A percentile compares a stretch with the other conserved stretches of the same genome.
Evolutionary conservation across 1,284 basidiomycete species (phyloP).

Genomic region (Grifola frondosa): DNA sequence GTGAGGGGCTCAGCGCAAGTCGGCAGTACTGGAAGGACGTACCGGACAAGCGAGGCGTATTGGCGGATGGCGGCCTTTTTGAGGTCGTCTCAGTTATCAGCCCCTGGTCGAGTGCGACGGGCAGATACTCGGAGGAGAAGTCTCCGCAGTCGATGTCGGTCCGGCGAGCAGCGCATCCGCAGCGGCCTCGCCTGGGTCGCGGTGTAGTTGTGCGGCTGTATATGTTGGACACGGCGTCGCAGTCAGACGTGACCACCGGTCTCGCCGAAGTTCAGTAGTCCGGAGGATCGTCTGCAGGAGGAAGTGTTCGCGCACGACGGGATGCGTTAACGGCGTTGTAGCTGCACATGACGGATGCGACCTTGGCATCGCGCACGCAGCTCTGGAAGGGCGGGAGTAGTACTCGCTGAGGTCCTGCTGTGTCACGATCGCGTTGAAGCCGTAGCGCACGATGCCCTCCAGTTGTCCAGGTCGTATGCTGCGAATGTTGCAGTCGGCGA

Average conservation of each 20-base stretch:
- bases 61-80: constrained; percentile 42
- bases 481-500: constrained; percentile 62
- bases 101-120: constrained; percentile 45
- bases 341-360: constrained; percentile 57
- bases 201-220: constrained; percentile 49
- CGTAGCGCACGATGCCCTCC: constrained; percentile 47
- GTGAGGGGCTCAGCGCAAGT: no score
- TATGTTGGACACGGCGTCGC: constrained; percentile 44
- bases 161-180: constrained; percentile 53
- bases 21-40: constrained; percentile 9
- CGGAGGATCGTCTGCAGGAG: constrained; percentile 51
- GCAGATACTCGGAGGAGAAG: constrained; percentile 45
- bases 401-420: constrained; percentile 56
- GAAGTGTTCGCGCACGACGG: constrained; percentile 53
- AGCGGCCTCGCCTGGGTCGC: constrained; percentile 43
- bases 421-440: constrained; percentile 53
- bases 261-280: constrained; percentile 51
- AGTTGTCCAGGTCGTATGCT: constrained; percentile 56
- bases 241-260: constrained; percentile 50
- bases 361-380: constrained; percentile 58
- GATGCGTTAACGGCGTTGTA: constrained; percentile 60
- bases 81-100: constrained; percentile 46
- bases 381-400: constrained; percentile 55
- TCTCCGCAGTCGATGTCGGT: constrained; percentile 56
- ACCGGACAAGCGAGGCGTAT: constrained; percentile 55